Conservation (phyloP, 1,284 basidiomycete species). For the Wolfiporia cocos region DNA sequence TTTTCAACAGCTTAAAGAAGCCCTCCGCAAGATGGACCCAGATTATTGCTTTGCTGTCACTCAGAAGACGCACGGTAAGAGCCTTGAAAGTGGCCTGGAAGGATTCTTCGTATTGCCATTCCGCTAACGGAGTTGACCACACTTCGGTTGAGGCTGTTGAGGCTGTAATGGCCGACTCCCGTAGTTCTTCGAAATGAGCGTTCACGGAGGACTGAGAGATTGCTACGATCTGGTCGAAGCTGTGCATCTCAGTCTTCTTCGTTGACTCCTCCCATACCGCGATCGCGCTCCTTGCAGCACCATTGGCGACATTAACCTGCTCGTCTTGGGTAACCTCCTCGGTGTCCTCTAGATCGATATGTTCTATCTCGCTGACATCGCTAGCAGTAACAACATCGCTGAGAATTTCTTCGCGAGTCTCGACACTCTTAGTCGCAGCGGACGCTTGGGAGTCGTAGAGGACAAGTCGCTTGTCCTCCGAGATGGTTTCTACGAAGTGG, state of each 20-base stretch:
- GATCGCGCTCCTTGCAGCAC: too few relatives aligned
- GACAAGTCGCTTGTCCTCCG: conserved; percentile 17
- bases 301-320: too few relatives aligned
- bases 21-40: conserved; percentile 20
- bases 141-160: too few relatives aligned
- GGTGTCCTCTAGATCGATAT: too few relatives aligned
- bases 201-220: conserved; percentile 27
- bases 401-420: too few relatives aligned
- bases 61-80: conserved; percentile 19
- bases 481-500: conserved; percentile 24
- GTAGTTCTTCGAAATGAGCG: conserved; percentile 19
- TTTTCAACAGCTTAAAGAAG: conserved; percentile 13
- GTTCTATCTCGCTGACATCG: too few relatives aligned
- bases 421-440: too few relatives aligned
- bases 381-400: too few relatives aligned
- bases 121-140: conserved; percentile 14
- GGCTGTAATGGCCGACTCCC: too few relatives aligned
- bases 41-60: conserved; percentile 21
- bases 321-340: too few relatives aligned
- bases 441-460: conserved; percentile 19
- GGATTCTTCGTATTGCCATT: conserved; percentile 19
- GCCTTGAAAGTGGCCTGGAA: conserved; percentile 23
- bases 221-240: conserved; percentile 27
- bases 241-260: conserved; percentile 19
- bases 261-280: conserved; percentile 17